A percentile compares a stretch with the other conserved stretches of the same genome.
Evolutionary conservation across 148 eudicot species (phyloP).

Genomic region (Rhododendron molle): DNA sequence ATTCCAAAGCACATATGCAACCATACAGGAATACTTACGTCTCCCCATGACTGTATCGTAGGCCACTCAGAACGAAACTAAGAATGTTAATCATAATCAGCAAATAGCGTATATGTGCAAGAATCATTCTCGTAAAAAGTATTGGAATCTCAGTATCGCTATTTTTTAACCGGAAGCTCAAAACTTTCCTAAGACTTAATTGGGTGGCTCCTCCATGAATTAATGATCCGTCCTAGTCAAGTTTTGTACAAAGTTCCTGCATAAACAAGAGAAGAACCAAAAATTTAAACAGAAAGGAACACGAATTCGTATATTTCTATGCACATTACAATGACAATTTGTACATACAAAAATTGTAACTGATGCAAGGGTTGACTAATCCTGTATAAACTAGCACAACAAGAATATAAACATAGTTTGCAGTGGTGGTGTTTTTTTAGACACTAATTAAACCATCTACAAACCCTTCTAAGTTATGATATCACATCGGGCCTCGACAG

Average conservation of each 20-base stretch:
- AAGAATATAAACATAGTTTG: neutral
- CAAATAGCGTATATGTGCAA: neutral
- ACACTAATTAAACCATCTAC: too few species aligned
- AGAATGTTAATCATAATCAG: neutral
- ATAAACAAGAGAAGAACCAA: neutral
- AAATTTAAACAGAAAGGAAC: neutral
- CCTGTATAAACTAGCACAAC: neutral
- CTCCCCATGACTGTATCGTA: neutral
- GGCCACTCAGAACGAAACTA: conserved; percentile 6
- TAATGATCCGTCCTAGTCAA: neutral
- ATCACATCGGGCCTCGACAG: too few species aligned
- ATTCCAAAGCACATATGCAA: neutral
- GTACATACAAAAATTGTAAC: neutral
- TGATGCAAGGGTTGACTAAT: neutral
- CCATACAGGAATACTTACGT: neutral
- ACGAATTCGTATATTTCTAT: neutral
- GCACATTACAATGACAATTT: neutral
- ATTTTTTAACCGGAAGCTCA: neutral
- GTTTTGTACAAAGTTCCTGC: neutral
- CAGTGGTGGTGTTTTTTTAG: too few species aligned
- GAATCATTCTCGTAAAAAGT: neutral
- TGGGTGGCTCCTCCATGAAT: neutral
- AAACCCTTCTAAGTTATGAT: too few species aligned
- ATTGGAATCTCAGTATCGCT: neutral
- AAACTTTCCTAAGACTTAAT: neutral